Evolutionary conservation across 73 alveolate species (phyloP).

Genomic region (Halteria grandinella): DNA sequence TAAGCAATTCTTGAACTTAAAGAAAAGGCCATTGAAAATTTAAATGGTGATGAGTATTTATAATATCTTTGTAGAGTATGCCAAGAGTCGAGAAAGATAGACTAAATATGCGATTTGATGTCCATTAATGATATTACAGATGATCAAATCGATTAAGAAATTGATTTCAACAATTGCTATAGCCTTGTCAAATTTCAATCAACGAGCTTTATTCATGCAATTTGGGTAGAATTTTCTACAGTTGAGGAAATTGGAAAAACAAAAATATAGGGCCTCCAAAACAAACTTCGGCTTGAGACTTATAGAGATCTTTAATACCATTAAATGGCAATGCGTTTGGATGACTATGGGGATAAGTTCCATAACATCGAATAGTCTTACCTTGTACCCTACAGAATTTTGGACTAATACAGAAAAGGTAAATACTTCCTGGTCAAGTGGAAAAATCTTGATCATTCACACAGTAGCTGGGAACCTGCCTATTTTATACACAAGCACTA

Average conservation of each 20-base stretch:
- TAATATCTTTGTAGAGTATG: slow-evolving; percentile 8
- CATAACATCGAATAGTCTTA: slow-evolving; percentile 22
- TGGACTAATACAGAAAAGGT: slow-evolving; percentile 54
- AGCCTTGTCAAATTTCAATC: slow-evolving; percentile 41
- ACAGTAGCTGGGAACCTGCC: slow-evolving; percentile 69
- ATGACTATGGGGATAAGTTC: slow-evolving; percentile 55
- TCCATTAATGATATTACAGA: neutral
- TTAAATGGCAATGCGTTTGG: slow-evolving; percentile 17
- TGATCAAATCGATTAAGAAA: neutral
- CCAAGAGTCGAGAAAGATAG: slow-evolving; percentile 37
- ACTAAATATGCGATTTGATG: slow-evolving; percentile 10
- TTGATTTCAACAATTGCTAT: slow-evolving; percentile 10
- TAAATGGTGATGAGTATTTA: neutral
- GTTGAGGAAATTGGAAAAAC: slow-evolving; percentile 36
- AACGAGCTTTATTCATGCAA: slow-evolving; percentile 53
- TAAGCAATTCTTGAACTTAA: neutral
- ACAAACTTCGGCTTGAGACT: slow-evolving; percentile 41
- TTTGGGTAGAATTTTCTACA: slow-evolving; percentile 46
- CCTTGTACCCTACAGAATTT: slow-evolving; percentile 68
- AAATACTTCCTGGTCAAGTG: slow-evolving; percentile 68
- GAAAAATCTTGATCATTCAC: slow-evolving; percentile 63
- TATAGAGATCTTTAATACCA: slow-evolving; percentile 37
- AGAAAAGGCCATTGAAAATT: neutral
- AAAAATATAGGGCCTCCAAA: slow-evolving; percentile 59
- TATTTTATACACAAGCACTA: slow-evolving; percentile 32